Percentiles rank a stretch among this genome's conserved stretches.
Evolutionary conservation across 2,329 filamentous ascomycete genomes (phyloP).

Genomic region (Trichoderma sp.): DNA sequence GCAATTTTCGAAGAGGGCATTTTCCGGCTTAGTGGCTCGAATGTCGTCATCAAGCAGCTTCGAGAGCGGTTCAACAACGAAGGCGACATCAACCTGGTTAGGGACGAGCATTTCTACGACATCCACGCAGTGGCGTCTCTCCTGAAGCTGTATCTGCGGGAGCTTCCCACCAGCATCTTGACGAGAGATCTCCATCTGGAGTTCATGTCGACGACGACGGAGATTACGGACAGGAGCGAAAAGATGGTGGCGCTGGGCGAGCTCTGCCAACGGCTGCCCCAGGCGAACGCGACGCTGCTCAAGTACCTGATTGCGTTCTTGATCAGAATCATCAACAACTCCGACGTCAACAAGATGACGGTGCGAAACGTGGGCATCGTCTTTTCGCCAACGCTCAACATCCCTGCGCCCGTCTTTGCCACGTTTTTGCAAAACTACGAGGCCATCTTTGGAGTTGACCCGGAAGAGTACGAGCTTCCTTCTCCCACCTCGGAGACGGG

Average conservation of each 20-base stretch:
- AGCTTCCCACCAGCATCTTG: conserved; percentile 87
- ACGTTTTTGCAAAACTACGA: conserved; percentile 90
- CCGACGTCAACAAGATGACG: conserved; percentile 95
- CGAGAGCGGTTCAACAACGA: conserved; percentile 93
- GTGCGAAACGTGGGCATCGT: conserved; percentile 97
- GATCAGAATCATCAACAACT: conserved; percentile 88
- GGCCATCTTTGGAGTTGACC: conserved; percentile 75
- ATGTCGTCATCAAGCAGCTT: conserved; percentile 86
- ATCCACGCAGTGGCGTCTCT: conserved; percentile 94
- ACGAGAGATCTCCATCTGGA: conserved; percentile 88
- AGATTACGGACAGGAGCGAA: conserved; percentile 72
- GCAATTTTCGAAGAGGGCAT: conserved; percentile 90
- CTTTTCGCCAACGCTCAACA: conserved; percentile 95
- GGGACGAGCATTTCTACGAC: conserved; percentile 84
- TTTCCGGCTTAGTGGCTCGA: conserved; percentile 95
- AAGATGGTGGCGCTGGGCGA: conserved; percentile 77
- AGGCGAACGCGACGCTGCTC: conserved; percentile 77
- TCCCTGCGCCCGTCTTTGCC: conserved; percentile 91
- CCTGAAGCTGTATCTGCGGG: conserved; percentile 89
- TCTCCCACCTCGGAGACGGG: conserved; percentile 48
- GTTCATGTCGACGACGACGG: conserved; percentile 79
- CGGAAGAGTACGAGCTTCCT: conserved; percentile 64
- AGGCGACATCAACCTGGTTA: conserved; percentile 84
- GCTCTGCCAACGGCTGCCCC: conserved; percentile 78
- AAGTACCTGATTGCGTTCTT: conserved; percentile 85